Evolutionary conservation across 257 asterid species (phyloP).

Genomic region (Primulina eburnea): DNA sequence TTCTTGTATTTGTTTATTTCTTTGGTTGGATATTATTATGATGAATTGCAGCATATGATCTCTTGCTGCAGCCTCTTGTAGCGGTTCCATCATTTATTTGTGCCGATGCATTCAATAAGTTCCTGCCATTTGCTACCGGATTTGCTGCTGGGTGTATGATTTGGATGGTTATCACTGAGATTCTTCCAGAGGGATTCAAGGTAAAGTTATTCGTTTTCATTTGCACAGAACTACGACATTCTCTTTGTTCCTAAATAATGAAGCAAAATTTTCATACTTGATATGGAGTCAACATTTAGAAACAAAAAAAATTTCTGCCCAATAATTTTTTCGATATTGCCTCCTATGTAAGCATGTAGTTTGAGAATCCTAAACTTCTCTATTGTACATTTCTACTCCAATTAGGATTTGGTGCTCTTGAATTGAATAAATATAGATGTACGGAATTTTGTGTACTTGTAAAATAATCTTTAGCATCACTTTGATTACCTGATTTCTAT

Average conservation of each 20-base stretch:
- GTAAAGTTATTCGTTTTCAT: conserved; percentile 33
- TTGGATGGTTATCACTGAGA: conserved; percentile 98
- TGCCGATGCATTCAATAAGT: conserved; percentile 95
- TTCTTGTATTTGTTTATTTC: conserved; percentile 1
- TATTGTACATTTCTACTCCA: too few relatives aligned
- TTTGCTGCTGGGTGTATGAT: conserved; percentile 99
- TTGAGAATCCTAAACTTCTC: too few relatives aligned
- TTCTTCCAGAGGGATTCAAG: conserved; percentile 96
- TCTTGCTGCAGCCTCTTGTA: conserved; percentile 81
- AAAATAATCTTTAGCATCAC: background rate
- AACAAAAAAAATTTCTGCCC: background rate
- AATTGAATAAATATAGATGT: background rate
- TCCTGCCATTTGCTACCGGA: conserved; percentile 96
- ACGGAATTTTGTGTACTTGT: background rate
- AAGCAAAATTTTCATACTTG: background rate
- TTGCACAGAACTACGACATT: background rate
- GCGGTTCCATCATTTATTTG: conserved; percentile 95
- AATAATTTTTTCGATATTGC: background rate
- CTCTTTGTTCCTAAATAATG: background rate
- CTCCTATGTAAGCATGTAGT: background rate
- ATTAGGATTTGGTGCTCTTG: background rate
- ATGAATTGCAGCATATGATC: conserved; percentile 23
- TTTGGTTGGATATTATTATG: conserved; percentile 1
- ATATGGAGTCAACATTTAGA: background rate
- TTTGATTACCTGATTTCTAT: background rate